Evolutionary conservation across 139 green algal genomes (phyloP).

Genomic region (Chlorella sp.): DNA sequence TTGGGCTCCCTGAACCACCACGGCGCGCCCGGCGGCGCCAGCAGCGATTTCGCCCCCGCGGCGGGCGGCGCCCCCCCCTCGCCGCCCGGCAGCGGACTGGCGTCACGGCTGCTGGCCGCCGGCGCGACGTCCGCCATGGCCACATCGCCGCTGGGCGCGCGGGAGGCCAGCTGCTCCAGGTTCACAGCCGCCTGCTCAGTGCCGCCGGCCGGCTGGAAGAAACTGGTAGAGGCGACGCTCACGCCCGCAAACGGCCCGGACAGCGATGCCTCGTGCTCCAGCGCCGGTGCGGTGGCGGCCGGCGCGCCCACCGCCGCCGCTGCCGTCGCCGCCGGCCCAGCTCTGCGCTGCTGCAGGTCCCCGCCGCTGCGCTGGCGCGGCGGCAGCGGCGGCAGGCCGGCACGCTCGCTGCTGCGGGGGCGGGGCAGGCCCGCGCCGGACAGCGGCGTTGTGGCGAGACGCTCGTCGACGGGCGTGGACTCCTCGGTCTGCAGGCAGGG

Average conservation of each 20-base stretch:
- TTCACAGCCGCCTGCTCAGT: not conserved
- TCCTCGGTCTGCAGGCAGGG: too few species aligned
- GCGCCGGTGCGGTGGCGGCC: not conserved
- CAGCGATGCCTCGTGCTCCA: too few species aligned
- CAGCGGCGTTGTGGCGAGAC: not conserved
- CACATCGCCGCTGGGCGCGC: not conserved
- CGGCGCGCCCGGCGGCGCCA: too few species aligned
- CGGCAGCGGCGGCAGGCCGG: too few species aligned
- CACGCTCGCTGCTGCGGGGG: not conserved
- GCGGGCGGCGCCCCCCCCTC: too few species aligned
- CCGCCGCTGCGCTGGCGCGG: not conserved
- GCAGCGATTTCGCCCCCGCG: too few species aligned
- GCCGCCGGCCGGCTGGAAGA: not conserved
- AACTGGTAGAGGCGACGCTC: not conserved
- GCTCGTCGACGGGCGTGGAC: too few species aligned
- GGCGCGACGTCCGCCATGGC: not conserved
- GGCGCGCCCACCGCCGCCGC: constrained; percentile 4
- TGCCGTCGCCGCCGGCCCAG: not conserved
- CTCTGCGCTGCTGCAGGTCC: too few species aligned
- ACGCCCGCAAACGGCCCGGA: not conserved
- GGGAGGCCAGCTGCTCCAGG: not conserved
- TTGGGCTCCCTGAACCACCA: too few species aligned
- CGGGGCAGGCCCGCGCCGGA: not conserved
- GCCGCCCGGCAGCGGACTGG: too few species aligned
- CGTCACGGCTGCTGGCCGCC: not conserved